These are phyloP conservation scores for Albugo laibachii DNA, from an alignment of 352 stramenopile species.

Conservation along the genomic window DNA sequence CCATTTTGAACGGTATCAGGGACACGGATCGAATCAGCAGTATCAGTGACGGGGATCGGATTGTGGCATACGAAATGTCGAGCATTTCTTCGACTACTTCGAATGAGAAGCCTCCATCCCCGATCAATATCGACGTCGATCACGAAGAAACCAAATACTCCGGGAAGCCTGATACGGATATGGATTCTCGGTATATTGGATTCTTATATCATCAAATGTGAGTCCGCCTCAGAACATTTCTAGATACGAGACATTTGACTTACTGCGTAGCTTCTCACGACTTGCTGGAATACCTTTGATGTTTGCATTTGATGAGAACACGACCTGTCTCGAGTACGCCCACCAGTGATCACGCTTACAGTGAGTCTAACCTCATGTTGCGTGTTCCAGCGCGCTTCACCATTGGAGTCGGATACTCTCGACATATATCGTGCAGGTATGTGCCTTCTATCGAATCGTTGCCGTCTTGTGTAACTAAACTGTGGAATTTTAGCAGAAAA, in stretches of 20 bases:
- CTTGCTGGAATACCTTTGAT: constrained; percentile 43
- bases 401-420: constrained; percentile 30
- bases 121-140: too few relatives aligned
- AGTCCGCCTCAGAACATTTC: constrained; percentile 4
- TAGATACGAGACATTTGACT: too few relatives aligned
- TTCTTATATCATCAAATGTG: constrained; percentile 52
- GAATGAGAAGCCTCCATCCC: constrained; percentile 3
- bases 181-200: constrained; percentile 12
- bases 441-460: not conserved
- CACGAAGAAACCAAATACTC: too few relatives aligned
- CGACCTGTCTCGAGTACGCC: constrained; percentile 31
- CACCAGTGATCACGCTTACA: not conserved
- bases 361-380: not conserved
- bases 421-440: constrained; percentile 17
- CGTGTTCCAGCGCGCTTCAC: constrained; percentile 18
- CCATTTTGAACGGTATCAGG: constrained; percentile 5
- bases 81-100: not conserved
- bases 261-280: constrained; percentile 1
- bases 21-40: constrained; percentile 35
- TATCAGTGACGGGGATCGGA: constrained; percentile 49
- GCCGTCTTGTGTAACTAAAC: not conserved
- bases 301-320: constrained; percentile 36
- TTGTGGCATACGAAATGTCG: constrained; percentile 49
- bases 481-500: not conserved
- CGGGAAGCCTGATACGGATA: too few relatives aligned